Percentiles rank a stretch among this genome's conserved stretches.
Conservation (phyloP, 176 grass and related monocot genomes). For the Metroxylon sagu region DNA sequence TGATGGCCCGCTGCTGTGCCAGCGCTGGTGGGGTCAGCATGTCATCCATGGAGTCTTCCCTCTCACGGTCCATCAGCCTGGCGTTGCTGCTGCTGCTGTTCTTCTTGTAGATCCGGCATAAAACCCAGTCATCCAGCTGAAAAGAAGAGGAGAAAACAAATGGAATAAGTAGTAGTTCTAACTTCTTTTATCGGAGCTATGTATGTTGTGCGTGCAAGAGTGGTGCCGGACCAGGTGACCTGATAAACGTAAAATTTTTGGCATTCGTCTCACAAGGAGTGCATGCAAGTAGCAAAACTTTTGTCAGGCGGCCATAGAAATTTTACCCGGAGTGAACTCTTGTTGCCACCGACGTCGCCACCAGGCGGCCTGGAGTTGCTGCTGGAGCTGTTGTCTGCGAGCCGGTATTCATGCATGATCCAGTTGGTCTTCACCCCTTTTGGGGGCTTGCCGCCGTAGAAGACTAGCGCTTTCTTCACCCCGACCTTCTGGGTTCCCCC, state of each 20-base stretch:
- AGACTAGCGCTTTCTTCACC: slow-evolving; percentile 89
- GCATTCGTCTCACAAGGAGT: neutral
- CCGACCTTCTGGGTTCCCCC: slow-evolving; percentile 52
- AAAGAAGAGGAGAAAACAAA: neutral
- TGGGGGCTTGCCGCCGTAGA: slow-evolving; percentile 78
- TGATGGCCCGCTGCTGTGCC: neutral
- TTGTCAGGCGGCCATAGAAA: neutral
- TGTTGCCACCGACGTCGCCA: slow-evolving; percentile 13
- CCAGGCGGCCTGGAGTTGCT: slow-evolving; percentile 6
- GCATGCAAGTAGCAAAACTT: neutral
- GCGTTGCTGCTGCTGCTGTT: slow-evolving; percentile 24
- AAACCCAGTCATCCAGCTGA: slow-evolving; percentile 95
- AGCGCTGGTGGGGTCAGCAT: slow-evolving; percentile 15
- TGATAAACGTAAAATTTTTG: too few species aligned
- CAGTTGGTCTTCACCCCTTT: slow-evolving; percentile 53
- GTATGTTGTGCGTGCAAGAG: too few species aligned
- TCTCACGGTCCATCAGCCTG: slow-evolving; percentile 17
- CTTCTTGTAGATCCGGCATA: slow-evolving; percentile 99
- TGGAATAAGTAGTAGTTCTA: neutral
- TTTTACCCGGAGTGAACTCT: slow-evolving; percentile 67
- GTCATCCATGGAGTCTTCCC: slow-evolving; percentile 46
- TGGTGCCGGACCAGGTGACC: too few species aligned
- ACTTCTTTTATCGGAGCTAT: too few species aligned
- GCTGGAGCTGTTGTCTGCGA: slow-evolving; percentile 8
- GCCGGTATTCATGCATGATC: slow-evolving; percentile 56